These are phyloP conservation scores for Cladorrhinum samala DNA, from an alignment of 495 filamentous ascomycete genomes.

Conservation along the genomic window DNA sequence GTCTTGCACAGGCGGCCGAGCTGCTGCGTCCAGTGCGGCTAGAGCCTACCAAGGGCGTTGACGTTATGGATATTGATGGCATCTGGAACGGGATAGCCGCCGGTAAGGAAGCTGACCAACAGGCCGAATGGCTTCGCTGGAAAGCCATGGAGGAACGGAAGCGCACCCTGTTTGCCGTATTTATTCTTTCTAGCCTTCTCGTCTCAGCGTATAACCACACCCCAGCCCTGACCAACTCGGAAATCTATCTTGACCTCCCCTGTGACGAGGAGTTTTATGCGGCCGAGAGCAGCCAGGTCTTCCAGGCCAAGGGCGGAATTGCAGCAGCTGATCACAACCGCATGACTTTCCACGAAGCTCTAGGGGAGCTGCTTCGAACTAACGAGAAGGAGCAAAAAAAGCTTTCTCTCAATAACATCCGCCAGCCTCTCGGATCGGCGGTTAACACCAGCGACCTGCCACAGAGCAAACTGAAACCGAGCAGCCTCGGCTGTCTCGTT, in stretches of 20 bases:
- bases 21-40: constrained; percentile 53
- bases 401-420: constrained; percentile 30
- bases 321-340: constrained; percentile 57
- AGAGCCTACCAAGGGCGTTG: constrained; percentile 33
- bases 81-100: constrained; percentile 40
- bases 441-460: constrained; percentile 43
- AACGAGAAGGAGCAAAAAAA: constrained; percentile 60
- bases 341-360: constrained; percentile 65
- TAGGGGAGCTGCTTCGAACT: constrained; percentile 73
- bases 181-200: constrained; percentile 81
- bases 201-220: constrained; percentile 91
- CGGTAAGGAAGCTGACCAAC: constrained; percentile 55
- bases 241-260: constrained; percentile 83
- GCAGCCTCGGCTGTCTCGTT: constrained; percentile 89
- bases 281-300: constrained; percentile 71
- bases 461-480: constrained; percentile 68
- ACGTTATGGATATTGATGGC: constrained; percentile 45
- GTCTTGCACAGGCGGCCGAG: constrained; percentile 80
- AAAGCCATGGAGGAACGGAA: constrained; percentile 86
- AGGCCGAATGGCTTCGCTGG: constrained; percentile 85
- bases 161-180: constrained; percentile 87
- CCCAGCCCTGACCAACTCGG: constrained; percentile 87
- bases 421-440: constrained; percentile 41
- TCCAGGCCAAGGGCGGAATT: constrained; percentile 69
- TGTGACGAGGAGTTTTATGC: constrained; percentile 92